These are phyloP conservation scores for Massariosphaeria phaeospora DNA, from an alignment of 495 filamentous ascomycete species.

Conservation along the genomic window DNA sequence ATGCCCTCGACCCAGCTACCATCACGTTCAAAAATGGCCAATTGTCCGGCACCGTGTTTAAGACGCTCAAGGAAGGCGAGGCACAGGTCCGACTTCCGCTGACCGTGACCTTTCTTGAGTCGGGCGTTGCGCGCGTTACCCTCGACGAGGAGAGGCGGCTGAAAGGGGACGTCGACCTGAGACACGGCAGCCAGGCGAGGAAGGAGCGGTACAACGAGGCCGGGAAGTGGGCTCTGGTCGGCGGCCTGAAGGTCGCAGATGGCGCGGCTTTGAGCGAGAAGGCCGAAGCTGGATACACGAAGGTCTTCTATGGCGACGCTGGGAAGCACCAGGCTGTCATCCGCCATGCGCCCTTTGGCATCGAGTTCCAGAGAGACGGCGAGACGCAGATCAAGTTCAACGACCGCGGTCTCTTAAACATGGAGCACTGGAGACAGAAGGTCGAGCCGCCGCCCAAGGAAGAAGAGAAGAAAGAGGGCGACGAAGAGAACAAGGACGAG, in stretches of 20 bases:
- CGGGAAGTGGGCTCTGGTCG: conserved; percentile 80
- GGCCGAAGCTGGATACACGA: conserved; percentile 61
- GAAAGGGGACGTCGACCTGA: conserved; percentile 81
- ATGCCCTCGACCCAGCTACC: conserved; percentile 65
- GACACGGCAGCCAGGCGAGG: conserved; percentile 74
- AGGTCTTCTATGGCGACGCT: conserved; percentile 72
- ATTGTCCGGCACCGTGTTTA: conserved; percentile 72
- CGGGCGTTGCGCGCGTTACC: conserved; percentile 76
- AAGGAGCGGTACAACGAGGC: conserved; percentile 94
- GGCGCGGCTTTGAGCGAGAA: conserved; percentile 57
- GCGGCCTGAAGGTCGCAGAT: conserved; percentile 64
- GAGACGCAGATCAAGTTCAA: conserved; percentile 83
- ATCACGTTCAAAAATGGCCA: conserved; percentile 73
- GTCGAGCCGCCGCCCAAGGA: conserved; percentile 57
- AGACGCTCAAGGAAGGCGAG: conserved; percentile 59
- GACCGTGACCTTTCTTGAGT: conserved; percentile 79
- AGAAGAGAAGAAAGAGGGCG: conserved; percentile 36
- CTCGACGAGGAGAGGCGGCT: conserved; percentile 86
- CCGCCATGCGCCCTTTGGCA: conserved; percentile 70
- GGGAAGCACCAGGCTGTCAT: conserved; percentile 75
- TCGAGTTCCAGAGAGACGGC: conserved; percentile 80
- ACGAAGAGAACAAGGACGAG: conserved; percentile 49
- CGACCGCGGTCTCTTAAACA: conserved; percentile 75
- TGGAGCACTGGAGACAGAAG: conserved; percentile 95
- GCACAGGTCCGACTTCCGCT: conserved; percentile 72